Conservation (phyloP, 2,329 filamentous ascomycete species). For the Phaeosphaeriaceae sp. region DNA sequence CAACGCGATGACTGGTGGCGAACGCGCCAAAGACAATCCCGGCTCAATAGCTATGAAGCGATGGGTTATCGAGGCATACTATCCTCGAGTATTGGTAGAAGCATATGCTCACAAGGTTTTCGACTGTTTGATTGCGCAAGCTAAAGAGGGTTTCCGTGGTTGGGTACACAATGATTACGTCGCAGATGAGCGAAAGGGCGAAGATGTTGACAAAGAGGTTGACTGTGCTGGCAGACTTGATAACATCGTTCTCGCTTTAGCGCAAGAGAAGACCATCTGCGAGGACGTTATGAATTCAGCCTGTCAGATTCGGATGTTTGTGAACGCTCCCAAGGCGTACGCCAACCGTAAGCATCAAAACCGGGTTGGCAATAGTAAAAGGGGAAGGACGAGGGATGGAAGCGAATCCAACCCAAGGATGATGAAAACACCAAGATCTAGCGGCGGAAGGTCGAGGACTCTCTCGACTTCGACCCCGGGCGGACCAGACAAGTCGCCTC, state of each 20-base stretch:
- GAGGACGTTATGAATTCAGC: constrained; percentile 46
- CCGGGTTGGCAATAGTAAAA: constrained; percentile 43
- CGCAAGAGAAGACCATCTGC: constrained; percentile 46
- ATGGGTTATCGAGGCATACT: constrained; percentile 41
- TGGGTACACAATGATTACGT: constrained; percentile 47
- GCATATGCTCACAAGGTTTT: constrained; percentile 44
- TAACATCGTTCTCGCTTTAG: constrained; percentile 38
- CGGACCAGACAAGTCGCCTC: constrained; percentile 12
- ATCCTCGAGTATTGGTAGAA: constrained; percentile 37
- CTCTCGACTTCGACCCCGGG: constrained; percentile 14
- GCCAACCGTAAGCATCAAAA: constrained; percentile 43
- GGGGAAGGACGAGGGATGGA: constrained; percentile 28
- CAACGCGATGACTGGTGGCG: constrained; percentile 39
- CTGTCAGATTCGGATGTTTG: constrained; percentile 46
- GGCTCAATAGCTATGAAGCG: constrained; percentile 42
- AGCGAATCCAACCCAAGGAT: constrained; percentile 8
- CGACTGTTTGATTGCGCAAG: constrained; percentile 39
- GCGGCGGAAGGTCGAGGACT: constrained; percentile 5
- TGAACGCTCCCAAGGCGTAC: constrained; percentile 45
- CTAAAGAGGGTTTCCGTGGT: constrained; percentile 39
- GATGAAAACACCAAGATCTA: constrained; percentile 14
- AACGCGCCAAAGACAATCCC: constrained; percentile 38
- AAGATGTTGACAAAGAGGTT: constrained; percentile 41
- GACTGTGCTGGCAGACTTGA: constrained; percentile 36
- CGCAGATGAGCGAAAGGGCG: constrained; percentile 42